Evolutionary conservation across 257 asterid species (phyloP).

Genomic region (Sherardia arvensis): DNA sequence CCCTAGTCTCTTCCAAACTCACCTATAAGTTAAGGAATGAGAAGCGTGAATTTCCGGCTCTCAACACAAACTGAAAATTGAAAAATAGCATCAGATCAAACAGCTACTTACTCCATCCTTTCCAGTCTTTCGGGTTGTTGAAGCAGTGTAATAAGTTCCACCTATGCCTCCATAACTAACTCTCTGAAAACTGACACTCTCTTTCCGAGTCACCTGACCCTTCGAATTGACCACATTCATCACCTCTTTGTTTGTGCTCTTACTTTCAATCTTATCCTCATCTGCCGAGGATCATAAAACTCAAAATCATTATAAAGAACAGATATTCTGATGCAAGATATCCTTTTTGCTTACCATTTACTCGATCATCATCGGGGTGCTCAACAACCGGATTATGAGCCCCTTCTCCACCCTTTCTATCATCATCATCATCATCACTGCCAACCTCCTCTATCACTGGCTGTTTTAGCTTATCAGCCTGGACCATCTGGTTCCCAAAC

Average conservation of each 20-base stretch:
- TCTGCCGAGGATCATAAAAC: conserved; percentile 20
- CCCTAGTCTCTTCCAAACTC: conserved; percentile 59
- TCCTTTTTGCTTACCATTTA: conserved; percentile 27
- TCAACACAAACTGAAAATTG: not conserved
- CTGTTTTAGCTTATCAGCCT: conserved; percentile 18
- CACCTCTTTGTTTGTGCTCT: conserved; percentile 15
- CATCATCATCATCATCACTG: conserved; percentile 40
- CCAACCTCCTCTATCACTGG: conserved; percentile 58
- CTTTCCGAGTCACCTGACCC: conserved; percentile 17
- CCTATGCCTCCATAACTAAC: conserved; percentile 74
- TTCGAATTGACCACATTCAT: conserved; percentile 3
- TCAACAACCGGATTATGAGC: conserved; percentile 49
- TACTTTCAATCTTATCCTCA: conserved; percentile 13
- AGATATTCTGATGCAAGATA: not conserved
- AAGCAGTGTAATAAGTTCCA: conserved; percentile 64
- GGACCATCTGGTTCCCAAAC: conserved; percentile 22
- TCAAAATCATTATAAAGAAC: not conserved
- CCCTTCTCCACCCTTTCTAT: conserved; percentile 11
- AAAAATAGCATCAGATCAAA: too few relatives aligned
- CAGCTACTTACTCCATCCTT: conserved; percentile 49
- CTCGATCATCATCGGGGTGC: conserved; percentile 82
- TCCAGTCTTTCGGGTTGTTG: conserved; percentile 45
- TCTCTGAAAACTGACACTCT: conserved; percentile 46
- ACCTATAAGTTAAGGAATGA: conserved; percentile 26
- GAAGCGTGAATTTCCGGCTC: not conserved